Evolutionary conservation across 495 filamentous ascomycete genomes (phyloP).

Genomic region (Neohortaea acidophila): DNA sequence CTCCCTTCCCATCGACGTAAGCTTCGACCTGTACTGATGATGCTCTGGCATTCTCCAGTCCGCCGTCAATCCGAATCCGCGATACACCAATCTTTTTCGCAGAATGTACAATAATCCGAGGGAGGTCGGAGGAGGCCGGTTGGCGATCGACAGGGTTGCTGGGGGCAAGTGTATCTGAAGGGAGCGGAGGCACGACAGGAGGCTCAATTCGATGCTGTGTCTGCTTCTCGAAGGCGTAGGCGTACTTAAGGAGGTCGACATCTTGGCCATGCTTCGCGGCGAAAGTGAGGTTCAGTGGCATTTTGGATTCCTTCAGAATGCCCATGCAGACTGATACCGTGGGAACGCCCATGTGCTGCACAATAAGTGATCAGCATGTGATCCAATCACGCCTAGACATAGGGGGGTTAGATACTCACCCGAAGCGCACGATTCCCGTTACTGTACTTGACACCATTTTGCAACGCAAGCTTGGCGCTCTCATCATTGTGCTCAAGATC

Average conservation of each 20-base stretch:
- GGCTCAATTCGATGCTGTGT: slow-evolving; percentile 2
- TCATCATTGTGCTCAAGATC: slow-evolving; percentile 21
- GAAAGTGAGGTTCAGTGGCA: slow-evolving; percentile 27
- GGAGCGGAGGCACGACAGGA: slow-evolving; percentile 4
- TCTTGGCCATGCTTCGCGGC: slow-evolving; percentile 23
- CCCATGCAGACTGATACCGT: slow-evolving; percentile 26
- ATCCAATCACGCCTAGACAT: no score
- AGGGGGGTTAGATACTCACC: no score
- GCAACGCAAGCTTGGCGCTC: slow-evolving; percentile 15
- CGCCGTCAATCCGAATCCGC: neutral
- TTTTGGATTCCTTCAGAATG: slow-evolving; percentile 9
- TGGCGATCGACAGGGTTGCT: neutral
- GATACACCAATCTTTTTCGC: neutral
- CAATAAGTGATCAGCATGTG: no score
- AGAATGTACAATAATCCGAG: neutral
- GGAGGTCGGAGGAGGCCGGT: neutral
- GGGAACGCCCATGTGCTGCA: slow-evolving; percentile 26
- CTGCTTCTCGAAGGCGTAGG: slow-evolving; percentile 23
- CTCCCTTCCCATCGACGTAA: neutral
- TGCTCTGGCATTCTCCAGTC: neutral
- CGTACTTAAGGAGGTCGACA: slow-evolving; percentile 21
- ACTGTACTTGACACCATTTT: slow-evolving; percentile 25
- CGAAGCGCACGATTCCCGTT: slow-evolving; percentile 25
- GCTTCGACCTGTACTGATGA: neutral
- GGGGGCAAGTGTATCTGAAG: neutral